phyloP scores from a whole-genome alignment of 331 rosid genomes.

The Saraca asoca region DNA sequence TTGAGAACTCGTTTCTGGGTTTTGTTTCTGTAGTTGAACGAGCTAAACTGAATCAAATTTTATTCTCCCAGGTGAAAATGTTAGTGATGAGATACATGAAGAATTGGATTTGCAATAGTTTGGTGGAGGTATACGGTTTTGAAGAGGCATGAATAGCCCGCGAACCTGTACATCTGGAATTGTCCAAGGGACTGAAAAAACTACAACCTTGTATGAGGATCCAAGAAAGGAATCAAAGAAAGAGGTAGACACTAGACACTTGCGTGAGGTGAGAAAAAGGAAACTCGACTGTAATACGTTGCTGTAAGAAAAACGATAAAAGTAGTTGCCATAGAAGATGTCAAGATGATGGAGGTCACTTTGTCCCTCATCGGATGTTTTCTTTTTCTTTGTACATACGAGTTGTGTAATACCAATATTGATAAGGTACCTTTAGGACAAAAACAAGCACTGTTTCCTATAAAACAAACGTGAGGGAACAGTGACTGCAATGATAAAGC shows the following conservation, averaged over 20 bases:
- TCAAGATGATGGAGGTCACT: conserved; percentile 30
- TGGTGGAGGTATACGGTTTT: conserved; percentile 31
- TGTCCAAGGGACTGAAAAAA: conserved; percentile 24
- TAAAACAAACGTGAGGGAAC: conserved; percentile 28
- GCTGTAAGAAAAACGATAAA: conserved; percentile 13
- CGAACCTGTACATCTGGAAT: conserved; percentile 32
- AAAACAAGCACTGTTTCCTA: conserved; percentile 19
- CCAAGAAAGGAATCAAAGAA: neutral
- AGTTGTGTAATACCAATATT: conserved; percentile 30
- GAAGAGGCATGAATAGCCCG: conserved; percentile 48
- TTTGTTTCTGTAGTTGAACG: conserved; percentile 9
- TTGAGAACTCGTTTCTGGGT: no score
- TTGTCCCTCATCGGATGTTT: conserved; percentile 31
- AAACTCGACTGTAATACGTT: conserved; percentile 35
- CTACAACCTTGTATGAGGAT: neutral
- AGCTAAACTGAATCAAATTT: neutral
- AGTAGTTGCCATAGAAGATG: conserved; percentile 29
- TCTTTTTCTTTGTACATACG: conserved; percentile 36
- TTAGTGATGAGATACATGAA: conserved; percentile 26
- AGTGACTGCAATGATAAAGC: conserved; percentile 19
- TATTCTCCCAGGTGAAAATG: conserved; percentile 37
- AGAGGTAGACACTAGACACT: conserved; percentile 13
- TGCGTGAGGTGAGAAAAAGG: conserved; percentile 29
- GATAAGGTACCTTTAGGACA: conserved; percentile 14
- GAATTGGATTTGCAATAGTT: conserved; percentile 14